Percentiles rank a stretch among this genome's conserved stretches.
Evolutionary conservation across 2,329 filamentous ascomycete species (phyloP).

Genomic region (Mycosphaerella arachidis): DNA sequence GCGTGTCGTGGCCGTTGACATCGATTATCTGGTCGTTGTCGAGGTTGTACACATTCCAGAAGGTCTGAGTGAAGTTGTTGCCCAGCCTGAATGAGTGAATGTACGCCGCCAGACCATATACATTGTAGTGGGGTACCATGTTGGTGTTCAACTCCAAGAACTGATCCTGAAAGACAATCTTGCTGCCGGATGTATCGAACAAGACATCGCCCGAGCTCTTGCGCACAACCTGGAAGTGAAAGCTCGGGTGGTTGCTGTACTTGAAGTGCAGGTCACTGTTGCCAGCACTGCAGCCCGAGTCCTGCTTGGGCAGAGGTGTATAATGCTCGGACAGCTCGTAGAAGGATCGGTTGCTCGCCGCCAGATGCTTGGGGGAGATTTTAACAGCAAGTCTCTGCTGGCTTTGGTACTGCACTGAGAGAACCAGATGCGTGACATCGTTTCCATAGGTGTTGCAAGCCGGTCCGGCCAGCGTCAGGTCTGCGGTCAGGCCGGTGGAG

Average conservation of each 20-base stretch:
- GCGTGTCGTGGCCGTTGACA: slow-evolving; percentile 29
- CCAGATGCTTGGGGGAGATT: slow-evolving; percentile 27
- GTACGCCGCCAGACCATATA: slow-evolving; percentile 31
- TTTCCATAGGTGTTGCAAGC: slow-evolving; percentile 29
- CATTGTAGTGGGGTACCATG: slow-evolving; percentile 29
- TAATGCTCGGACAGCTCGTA: slow-evolving; percentile 22
- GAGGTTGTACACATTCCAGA: slow-evolving; percentile 29
- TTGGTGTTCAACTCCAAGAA: slow-evolving; percentile 31
- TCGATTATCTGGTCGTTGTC: slow-evolving; percentile 24
- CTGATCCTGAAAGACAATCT: slow-evolving; percentile 32
- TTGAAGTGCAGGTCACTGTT: slow-evolving; percentile 28
- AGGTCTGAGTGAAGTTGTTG: slow-evolving; percentile 31
- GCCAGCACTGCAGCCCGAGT: slow-evolving; percentile 13
- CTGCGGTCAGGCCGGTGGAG: slow-evolving; percentile 24
- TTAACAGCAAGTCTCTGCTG: slow-evolving; percentile 25
- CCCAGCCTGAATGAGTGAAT: slow-evolving; percentile 30
- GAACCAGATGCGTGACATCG: slow-evolving; percentile 24
- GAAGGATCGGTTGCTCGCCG: slow-evolving; percentile 20
- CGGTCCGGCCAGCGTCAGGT: slow-evolving; percentile 25
- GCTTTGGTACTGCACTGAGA: slow-evolving; percentile 27
- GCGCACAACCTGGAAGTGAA: slow-evolving; percentile 29
- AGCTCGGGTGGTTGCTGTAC: slow-evolving; percentile 31
- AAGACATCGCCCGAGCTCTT: slow-evolving; percentile 25
- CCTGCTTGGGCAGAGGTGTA: slow-evolving; percentile 16
- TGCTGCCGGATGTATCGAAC: slow-evolving; percentile 30